A percentile compares a stretch with the other conserved stretches of the same genome.
These are phyloP conservation scores for Clavispora fructus DNA, from an alignment of 805 yeast genomes.

Conservation along the genomic window DNA sequence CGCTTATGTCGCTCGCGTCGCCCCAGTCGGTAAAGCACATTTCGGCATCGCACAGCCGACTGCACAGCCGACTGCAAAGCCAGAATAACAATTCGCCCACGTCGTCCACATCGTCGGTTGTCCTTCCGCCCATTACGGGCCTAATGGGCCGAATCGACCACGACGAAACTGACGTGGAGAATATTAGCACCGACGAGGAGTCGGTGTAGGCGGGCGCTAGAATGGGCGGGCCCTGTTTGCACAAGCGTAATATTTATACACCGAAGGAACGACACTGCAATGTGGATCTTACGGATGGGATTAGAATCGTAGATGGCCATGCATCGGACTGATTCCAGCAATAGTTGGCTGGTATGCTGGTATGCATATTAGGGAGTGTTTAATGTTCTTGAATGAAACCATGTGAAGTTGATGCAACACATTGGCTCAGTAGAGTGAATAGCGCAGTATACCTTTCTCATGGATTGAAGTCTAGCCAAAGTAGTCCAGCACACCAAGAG, in stretches of 20 bases:
- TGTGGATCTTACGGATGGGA: too few species aligned
- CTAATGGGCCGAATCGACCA: conserved; percentile 18
- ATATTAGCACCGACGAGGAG: conserved; percentile 9
- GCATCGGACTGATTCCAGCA: too few species aligned
- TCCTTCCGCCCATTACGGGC: conserved; percentile 29
- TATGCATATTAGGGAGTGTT: too few species aligned
- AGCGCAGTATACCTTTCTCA: too few species aligned
- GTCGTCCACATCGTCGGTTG: conserved; percentile 20
- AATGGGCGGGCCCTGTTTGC: background rate
- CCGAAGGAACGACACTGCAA: background rate
- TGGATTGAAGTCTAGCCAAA: too few species aligned
- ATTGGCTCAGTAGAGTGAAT: too few species aligned
- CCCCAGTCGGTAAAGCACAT: conserved; percentile 35
- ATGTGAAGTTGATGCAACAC: too few species aligned
- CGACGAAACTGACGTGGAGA: conserved; percentile 35
- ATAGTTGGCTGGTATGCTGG: too few species aligned
- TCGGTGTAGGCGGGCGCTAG: background rate
- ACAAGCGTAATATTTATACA: background rate
- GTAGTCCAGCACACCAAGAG: too few species aligned
- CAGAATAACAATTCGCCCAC: conserved; percentile 26
- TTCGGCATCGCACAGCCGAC: conserved; percentile 21
- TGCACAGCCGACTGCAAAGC: conserved; percentile 14
- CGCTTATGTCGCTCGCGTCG: conserved; percentile 51
- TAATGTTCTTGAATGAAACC: too few species aligned
- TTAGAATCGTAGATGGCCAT: too few species aligned